Percentiles rank a stretch among this genome's conserved stretches.
Evolutionary conservation across 164 flowering plant species (phyloP).

Genomic region (Hamamelis virginiana): DNA sequence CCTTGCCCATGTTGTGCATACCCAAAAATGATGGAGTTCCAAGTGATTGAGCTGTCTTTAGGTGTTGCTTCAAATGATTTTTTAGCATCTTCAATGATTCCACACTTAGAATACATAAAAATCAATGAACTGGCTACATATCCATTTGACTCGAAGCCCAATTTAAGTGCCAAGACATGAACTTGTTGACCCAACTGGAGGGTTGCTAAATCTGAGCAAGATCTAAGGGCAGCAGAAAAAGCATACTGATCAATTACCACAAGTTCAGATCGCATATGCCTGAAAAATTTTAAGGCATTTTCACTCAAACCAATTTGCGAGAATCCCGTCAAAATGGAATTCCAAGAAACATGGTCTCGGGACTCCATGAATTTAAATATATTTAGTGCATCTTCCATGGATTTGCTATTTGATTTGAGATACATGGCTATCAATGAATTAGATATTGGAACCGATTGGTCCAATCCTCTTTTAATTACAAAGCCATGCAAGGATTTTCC

Average conservation of each 20-base stretch:
- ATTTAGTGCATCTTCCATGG: conserved; percentile 56
- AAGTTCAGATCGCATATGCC: conserved; percentile 38
- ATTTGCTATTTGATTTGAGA: conserved; percentile 35
- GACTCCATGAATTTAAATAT: conserved; percentile 47
- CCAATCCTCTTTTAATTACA: conserved; percentile 66
- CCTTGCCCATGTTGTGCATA: conserved; percentile 92
- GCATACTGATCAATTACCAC: conserved; percentile 63
- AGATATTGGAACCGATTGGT: conserved; percentile 41
- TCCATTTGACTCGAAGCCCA: conserved; percentile 53
- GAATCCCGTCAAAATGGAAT: conserved; percentile 73
- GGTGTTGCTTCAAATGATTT: conserved; percentile 51
- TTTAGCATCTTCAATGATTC: conserved; percentile 70
- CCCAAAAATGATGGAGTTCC: conserved; percentile 82
- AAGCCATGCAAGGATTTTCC: conserved; percentile 71
- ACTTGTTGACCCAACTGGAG: conserved; percentile 73
- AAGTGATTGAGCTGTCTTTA: conserved; percentile 53
- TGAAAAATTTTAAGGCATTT: conserved; percentile 60
- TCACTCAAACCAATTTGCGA: conserved; percentile 69
- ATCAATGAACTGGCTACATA: conserved; percentile 76
- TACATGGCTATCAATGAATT: conserved; percentile 79
- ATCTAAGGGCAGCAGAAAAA: conserved; percentile 64
- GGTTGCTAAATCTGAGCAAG: conserved; percentile 80
- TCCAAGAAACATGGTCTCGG: conserved; percentile 82
- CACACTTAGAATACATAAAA: conserved; percentile 88
- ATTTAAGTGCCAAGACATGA: conserved; percentile 57